Percentiles rank a stretch among this genome's conserved stretches.
Evolutionary conservation across 2,329 filamentous ascomycete genomes (phyloP).

Genomic region (Phoma sp.): DNA sequence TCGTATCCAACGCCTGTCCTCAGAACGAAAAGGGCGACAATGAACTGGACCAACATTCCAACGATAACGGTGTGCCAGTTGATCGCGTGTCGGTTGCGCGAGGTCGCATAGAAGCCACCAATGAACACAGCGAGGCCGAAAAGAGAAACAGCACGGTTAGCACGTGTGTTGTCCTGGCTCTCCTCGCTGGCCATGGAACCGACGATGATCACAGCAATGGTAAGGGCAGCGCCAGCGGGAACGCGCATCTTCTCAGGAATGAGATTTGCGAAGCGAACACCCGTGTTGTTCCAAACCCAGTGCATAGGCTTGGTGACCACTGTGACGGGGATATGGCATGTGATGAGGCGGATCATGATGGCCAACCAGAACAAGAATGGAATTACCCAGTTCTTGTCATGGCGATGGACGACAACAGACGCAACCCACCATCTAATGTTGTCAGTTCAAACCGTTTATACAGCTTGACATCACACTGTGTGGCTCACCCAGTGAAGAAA

Average conservation of each 20-base stretch:
- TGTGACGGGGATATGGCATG: constrained; percentile 73
- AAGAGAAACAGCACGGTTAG: constrained; percentile 79
- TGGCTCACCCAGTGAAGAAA: constrained; percentile 59
- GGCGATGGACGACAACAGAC: constrained; percentile 71
- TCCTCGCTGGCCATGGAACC: constrained; percentile 78
- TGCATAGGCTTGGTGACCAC: constrained; percentile 71
- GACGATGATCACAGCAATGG: constrained; percentile 75
- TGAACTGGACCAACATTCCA: constrained; percentile 86
- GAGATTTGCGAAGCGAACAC: constrained; percentile 61
- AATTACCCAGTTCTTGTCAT: constrained; percentile 79
- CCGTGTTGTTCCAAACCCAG: constrained; percentile 70
- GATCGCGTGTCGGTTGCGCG: constrained; percentile 67
- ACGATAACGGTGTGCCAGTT: constrained; percentile 69
- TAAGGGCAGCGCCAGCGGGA: constrained; percentile 65
- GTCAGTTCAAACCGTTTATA: constrained; percentile 27
- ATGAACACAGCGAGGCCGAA: constrained; percentile 79
- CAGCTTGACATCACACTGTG: constrained; percentile 10
- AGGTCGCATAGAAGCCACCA: constrained; percentile 70
- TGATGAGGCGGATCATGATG: constrained; percentile 75
- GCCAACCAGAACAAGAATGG: constrained; percentile 82
- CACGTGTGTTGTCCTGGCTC: constrained; percentile 75
- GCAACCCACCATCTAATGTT: constrained; percentile 73
- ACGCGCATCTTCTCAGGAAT: constrained; percentile 72
- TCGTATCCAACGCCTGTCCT: constrained; percentile 80
- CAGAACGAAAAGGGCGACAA: constrained; percentile 87